Conservation (phyloP, 1,139 yeast species). For the Yamadazyma kanchanaburiensis region DNA sequence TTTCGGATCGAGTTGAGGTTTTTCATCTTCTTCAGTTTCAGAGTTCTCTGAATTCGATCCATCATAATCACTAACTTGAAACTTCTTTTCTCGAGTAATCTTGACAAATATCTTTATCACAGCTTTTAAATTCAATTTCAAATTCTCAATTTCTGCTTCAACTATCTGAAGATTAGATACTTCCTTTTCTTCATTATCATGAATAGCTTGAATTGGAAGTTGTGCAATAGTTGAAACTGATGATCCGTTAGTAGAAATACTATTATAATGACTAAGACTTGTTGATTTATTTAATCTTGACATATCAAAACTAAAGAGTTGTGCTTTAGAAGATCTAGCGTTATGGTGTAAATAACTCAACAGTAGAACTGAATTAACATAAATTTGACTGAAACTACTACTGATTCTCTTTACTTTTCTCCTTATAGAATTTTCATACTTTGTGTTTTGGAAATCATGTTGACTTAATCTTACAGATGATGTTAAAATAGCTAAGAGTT, state of each 20-base stretch:
- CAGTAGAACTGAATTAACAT: conserved; percentile 56
- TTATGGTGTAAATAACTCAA: conserved; percentile 38
- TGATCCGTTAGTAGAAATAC: conserved; percentile 18
- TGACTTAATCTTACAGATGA: conserved; percentile 51
- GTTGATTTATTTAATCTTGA: conserved; percentile 29
- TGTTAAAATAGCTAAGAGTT: conserved; percentile 44
- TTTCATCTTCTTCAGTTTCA: conserved; percentile 17
- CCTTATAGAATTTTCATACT: conserved; percentile 43
- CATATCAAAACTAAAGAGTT: conserved; percentile 32
- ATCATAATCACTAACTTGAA: conserved; percentile 35
- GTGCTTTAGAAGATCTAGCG: conserved; percentile 21
- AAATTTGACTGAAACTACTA: conserved; percentile 54
- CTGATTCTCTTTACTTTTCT: conserved; percentile 50
- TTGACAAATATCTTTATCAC: conserved; percentile 26
- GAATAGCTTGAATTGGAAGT: conserved; percentile 12
- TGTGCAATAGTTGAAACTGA: conserved; percentile 25
- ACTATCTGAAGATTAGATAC: conserved; percentile 33
- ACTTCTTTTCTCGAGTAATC: conserved; percentile 31
- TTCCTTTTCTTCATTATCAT: conserved; percentile 7
- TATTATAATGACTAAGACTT: conserved; percentile 13
- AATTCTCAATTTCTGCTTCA: conserved; percentile 30
- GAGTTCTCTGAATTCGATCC: conserved; percentile 32
- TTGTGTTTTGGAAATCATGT: conserved; percentile 44
- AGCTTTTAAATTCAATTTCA: conserved; percentile 29
- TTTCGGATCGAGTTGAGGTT: not conserved